Base-by-base conservation (phyloP, 495 filamentous ascomycete species). In the Tricharina praecox region DNA sequence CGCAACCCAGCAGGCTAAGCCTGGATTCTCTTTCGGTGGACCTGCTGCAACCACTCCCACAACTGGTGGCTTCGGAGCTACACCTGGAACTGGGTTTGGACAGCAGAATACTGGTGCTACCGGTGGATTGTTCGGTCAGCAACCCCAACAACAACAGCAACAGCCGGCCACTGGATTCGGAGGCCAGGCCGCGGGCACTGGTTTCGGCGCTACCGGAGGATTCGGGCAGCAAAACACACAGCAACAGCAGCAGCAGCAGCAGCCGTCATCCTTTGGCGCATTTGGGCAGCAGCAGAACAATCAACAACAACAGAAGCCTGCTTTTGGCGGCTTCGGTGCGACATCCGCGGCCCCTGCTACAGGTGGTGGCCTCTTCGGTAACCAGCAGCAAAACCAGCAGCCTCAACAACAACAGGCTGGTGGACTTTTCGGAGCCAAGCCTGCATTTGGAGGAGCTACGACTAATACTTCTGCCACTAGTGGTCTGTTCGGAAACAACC, bases 381-480 rank as follows among this genome's bases (percentile, higher is more conserved):
- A 50, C 35, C 54, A 59, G 33, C 59, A 58, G 15, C 50, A 60
- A 26, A 55, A 63, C 19, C 64, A 66, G 44, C 65, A 60, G 42
- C 63, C 64, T 40, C 72, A 74, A 52, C 69, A 68, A 50, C 72
- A 69, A 47, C 73, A 75, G 40, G 70, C 77, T 10, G 70, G 66
- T 5, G 70, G 77, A 41, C 60, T 82, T 3, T 83, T 85, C 55
- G 75, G 74, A n/a, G 66, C 53, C 44, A 64, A 64, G 16, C 63
- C 59, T 40, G 56, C 56, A 26, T 57, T 54, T 42, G 46, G 60
- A 13, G 59, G 55, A 47, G 53, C 53, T 4, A 55, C 61, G 28
- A 63, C 61, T 3, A 54, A 61, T 23, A 56, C 60, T 15, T 64
- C 69, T 38, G 62, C 62, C 19, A 44, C 56, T 23, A 62, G 63